Evolutionary conservation across 805 yeast species (phyloP).

Genomic region (Zygoascus tannicola): DNA sequence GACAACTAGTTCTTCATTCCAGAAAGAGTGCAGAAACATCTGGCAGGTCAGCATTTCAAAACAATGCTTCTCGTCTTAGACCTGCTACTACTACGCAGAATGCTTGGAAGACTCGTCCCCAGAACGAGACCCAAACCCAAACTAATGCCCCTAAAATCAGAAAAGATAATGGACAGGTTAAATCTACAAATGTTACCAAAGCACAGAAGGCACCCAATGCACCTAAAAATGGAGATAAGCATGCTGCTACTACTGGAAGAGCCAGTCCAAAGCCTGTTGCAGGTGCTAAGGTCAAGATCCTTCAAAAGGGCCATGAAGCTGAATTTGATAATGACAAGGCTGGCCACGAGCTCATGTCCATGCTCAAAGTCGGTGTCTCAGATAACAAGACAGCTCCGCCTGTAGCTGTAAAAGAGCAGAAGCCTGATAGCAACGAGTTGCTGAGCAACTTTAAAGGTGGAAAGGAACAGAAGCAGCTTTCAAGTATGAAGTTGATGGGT

Average conservation of each 20-base stretch:
- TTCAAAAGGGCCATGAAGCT: background rate
- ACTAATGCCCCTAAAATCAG: slow-evolving; percentile 4
- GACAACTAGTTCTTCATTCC: slow-evolving; percentile 69
- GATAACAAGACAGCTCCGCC: background rate
- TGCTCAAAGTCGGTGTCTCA: slow-evolving; percentile 8
- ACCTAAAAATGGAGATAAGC: background rate
- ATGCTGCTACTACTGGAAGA: background rate
- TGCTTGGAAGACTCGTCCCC: slow-evolving; percentile 1
- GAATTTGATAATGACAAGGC: slow-evolving; percentile 20
- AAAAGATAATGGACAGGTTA: background rate
- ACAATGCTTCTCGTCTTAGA: background rate
- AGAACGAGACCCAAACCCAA: background rate
- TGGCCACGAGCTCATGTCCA: slow-evolving; percentile 15
- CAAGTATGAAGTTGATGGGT: slow-evolving; percentile 15
- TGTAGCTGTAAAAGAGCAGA: slow-evolving; percentile 1
- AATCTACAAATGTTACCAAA: slow-evolving; percentile 3
- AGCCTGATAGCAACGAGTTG: slow-evolving; percentile 11
- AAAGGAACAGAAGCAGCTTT: slow-evolving; percentile 10
- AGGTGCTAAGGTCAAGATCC: slow-evolving; percentile 5
- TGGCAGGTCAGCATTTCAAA: background rate
- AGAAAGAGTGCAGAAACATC: slow-evolving; percentile 39
- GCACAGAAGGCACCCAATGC: slow-evolving; percentile 7
- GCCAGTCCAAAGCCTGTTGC: background rate
- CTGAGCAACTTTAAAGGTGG: slow-evolving; percentile 13
- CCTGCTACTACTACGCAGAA: background rate